These are phyloP conservation scores for Pedinophyceae sp. DNA, from an alignment of 139 green algal species.

Conservation along the genomic window DNA sequence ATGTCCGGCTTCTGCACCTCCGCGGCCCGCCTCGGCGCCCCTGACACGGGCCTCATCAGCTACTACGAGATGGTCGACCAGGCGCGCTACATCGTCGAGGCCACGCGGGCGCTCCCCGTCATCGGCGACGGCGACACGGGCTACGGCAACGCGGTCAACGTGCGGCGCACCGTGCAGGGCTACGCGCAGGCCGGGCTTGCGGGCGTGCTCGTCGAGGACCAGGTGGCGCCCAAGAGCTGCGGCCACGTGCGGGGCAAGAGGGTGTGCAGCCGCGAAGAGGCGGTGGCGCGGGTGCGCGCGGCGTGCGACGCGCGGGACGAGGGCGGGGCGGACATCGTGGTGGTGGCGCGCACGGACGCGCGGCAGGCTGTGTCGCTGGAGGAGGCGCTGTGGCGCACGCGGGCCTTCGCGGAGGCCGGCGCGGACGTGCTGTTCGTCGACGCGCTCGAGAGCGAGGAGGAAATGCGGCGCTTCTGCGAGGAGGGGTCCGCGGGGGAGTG, in stretches of 20 bases:
- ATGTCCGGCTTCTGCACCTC: slow-evolving; percentile 75
- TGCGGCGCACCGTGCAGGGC: slow-evolving; percentile 74
- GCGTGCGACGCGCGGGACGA: slow-evolving; percentile 50
- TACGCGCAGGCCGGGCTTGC: slow-evolving; percentile 68
- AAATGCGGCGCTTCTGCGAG: slow-evolving; percentile 60
- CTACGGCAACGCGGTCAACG: slow-evolving; percentile 92
- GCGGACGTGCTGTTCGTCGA: slow-evolving; percentile 94
- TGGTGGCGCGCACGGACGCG: slow-evolving; percentile 73
- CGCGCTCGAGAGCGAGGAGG: slow-evolving; percentile 57
- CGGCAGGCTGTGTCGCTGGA: slow-evolving; percentile 47
- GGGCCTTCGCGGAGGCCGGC: slow-evolving; percentile 76
- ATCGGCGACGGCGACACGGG: slow-evolving; percentile 93
- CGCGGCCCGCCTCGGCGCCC: slow-evolving; percentile 42
- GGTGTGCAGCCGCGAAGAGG: slow-evolving; percentile 67
- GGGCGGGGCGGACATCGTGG: slow-evolving; percentile 70
- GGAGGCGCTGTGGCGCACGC: slow-evolving; percentile 60
- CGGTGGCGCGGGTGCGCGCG: slow-evolving; percentile 34
- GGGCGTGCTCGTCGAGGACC: slow-evolving; percentile 91
- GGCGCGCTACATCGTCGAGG: slow-evolving; percentile 49
- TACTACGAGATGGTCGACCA: slow-evolving; percentile 74
- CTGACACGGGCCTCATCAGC: slow-evolving; percentile 67
- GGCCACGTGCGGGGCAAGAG: slow-evolving; percentile 74
- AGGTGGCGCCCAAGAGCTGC: slow-evolving; percentile 79
- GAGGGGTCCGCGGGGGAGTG: slow-evolving; percentile 23
- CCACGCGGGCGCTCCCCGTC: slow-evolving; percentile 56